Evolutionary conservation across 139 green algal genomes (phyloP).

Genomic region (Chlamydomonas schloesseri): DNA sequence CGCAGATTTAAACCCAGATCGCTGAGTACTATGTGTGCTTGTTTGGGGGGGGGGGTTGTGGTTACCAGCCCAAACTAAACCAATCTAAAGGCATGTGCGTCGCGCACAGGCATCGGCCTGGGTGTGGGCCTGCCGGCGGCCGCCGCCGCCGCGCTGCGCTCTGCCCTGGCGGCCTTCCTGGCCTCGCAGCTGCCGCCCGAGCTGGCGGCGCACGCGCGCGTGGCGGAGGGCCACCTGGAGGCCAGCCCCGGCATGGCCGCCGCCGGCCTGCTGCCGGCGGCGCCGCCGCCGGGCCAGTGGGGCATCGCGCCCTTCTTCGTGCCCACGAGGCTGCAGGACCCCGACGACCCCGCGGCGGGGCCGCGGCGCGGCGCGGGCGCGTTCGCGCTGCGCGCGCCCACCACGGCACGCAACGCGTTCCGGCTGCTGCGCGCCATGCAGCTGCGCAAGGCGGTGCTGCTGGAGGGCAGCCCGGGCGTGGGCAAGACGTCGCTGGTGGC

Average conservation of each 20-base stretch:
- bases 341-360: not conserved
- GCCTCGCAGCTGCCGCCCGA: conserved; percentile 67
- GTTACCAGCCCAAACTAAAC: too few species aligned
- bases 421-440: conserved; percentile 93
- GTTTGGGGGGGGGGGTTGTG: too few species aligned
- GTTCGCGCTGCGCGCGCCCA: conserved; percentile 92
- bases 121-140: conserved; percentile 75
- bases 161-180: conserved; percentile 68
- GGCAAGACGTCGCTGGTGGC: conserved; percentile 96
- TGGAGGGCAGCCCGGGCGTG: conserved; percentile 97
- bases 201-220: conserved; percentile 19
- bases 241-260: conserved; percentile 6
- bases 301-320: conserved; percentile 88
- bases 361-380: conserved; percentile 9
- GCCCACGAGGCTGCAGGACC: not conserved
- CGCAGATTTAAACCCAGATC: too few species aligned
- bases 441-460: conserved; percentile 86
- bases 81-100: too few species aligned
- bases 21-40: too few species aligned
- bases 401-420: conserved; percentile 89
- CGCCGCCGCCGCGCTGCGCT: conserved; percentile 58
- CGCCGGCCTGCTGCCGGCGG: conserved; percentile 14
- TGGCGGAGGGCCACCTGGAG: conserved; percentile 54
- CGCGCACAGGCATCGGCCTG: conserved; percentile 84
- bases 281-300: conserved; percentile 60